phyloP scores from a whole-genome alignment of 306 rosid species.

The Rosa multiflora region DNA sequence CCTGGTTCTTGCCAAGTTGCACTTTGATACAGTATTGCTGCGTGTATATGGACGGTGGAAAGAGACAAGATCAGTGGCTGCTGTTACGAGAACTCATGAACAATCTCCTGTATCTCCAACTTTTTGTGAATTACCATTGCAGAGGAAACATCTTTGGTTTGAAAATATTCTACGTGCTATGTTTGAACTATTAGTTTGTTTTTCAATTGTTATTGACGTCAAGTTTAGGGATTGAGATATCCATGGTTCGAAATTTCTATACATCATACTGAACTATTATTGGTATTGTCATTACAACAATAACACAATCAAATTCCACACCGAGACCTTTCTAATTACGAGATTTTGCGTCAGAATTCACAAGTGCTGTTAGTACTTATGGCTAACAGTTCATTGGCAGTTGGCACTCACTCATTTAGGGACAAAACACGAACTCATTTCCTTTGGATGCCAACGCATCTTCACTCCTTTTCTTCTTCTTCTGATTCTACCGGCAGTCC shows the following conservation, averaged over 20 bases:
- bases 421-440: slow-evolving; percentile 42
- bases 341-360: slow-evolving; percentile 26
- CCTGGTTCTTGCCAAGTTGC: slow-evolving; percentile 27
- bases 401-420: slow-evolving; percentile 35
- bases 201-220: neutral
- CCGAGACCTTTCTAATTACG: slow-evolving; percentile 25
- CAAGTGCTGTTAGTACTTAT: slow-evolving; percentile 21
- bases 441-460: neutral
- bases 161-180: neutral
- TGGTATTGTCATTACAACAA: slow-evolving; percentile 14
- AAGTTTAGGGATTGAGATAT: neutral
- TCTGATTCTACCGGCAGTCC: slow-evolving; percentile 62
- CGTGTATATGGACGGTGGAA: slow-evolving; percentile 41
- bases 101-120: slow-evolving; percentile 10
- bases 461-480: slow-evolving; percentile 15
- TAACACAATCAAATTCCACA: slow-evolving; percentile 25
- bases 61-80: slow-evolving; percentile 18
- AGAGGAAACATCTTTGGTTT: slow-evolving; percentile 30
- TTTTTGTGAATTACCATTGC: slow-evolving; percentile 23
- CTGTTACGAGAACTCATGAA: slow-evolving; percentile 14
- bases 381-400: neutral
- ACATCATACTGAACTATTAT: neutral
- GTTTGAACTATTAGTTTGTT: slow-evolving; percentile 16
- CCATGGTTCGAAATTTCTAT: neutral
- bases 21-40: slow-evolving; percentile 29